A percentile compares a stretch with the other conserved stretches of the same genome.
phyloP scores from a whole-genome alignment of 768 basidiomycete genomes.

The Hirschioporus abietinus region DNA sequence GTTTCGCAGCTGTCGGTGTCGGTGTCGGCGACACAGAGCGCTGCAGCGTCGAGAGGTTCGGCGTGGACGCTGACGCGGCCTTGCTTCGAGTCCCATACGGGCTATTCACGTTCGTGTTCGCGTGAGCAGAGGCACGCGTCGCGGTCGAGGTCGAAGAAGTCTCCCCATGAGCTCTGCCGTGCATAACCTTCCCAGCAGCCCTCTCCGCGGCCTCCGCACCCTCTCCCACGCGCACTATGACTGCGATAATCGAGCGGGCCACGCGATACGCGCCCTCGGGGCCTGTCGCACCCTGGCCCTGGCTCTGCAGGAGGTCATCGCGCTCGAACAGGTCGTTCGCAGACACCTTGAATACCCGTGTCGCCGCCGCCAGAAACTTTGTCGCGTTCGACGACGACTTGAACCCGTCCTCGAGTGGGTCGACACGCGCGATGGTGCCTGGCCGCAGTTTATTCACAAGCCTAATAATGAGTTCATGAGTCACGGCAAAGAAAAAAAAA shows the following conservation, averaged over 20 bases:
- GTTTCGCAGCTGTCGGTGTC: constrained; percentile 35
- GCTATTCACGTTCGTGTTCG: constrained; percentile 17
- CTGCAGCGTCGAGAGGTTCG: constrained; percentile 41
- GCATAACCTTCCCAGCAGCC: neutral
- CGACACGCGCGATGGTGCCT: constrained; percentile 52
- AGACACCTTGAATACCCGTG: constrained; percentile 52
- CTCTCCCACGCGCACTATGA: constrained; percentile 35
- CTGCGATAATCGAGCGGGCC: constrained; percentile 64
- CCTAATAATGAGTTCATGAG: constrained; percentile 34
- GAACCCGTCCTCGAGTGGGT: constrained; percentile 62
- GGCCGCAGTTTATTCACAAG: constrained; percentile 75
- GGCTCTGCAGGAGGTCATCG: constrained; percentile 56
- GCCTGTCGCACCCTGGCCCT: constrained; percentile 24
- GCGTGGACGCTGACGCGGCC: constrained; percentile 54
- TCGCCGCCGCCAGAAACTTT: constrained; percentile 72
- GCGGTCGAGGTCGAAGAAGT: neutral
- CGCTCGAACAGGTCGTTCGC: constrained; percentile 60
- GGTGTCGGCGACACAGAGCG: constrained; percentile 33
- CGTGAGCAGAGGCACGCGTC: neutral
- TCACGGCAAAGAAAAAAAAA: constrained; percentile 18
- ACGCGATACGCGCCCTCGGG: constrained; percentile 65
- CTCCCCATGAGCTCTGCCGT: neutral
- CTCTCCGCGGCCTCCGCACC: neutral
- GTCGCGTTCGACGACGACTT: constrained; percentile 66
- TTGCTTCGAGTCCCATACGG: constrained; percentile 22